Conservation (phyloP, 805 yeast species). For the Metschnikowia cubensis region DNA sequence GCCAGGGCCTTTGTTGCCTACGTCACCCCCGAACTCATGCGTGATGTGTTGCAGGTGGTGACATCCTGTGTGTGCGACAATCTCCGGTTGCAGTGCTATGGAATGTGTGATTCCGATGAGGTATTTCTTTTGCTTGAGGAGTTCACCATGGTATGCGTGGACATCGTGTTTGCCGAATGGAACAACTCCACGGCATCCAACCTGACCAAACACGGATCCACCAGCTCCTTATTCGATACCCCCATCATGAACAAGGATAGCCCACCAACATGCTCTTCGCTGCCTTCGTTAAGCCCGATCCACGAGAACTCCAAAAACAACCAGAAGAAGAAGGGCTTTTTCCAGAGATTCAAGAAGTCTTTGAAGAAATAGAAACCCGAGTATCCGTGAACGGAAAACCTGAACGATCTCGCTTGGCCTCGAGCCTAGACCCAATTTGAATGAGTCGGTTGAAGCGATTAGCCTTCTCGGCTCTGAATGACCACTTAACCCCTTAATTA, state of each 20-base stretch:
- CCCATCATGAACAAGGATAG: not conserved
- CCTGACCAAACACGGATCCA: not conserved
- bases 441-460: too few species aligned
- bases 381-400: too few species aligned
- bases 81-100: slow-evolving; percentile 12
- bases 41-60: slow-evolving; percentile 8
- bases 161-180: not conserved
- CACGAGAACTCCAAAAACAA: not conserved
- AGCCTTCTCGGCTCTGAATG: too few species aligned
- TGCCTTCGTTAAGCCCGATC: not conserved
- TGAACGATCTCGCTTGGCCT: too few species aligned
- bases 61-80: slow-evolving; percentile 9
- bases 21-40: slow-evolving; percentile 4
- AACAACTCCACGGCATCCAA: not conserved
- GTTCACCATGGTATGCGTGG: not conserved
- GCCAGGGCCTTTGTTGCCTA: slow-evolving; percentile 1
- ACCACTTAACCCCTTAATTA: too few species aligned
- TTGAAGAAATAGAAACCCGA: not conserved
- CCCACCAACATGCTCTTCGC: not conserved
- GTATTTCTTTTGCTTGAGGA: slow-evolving; percentile 1
- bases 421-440: too few species aligned
- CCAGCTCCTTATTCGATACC: not conserved
- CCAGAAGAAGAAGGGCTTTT: not conserved
- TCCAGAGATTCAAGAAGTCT: not conserved
- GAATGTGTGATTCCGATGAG: slow-evolving; percentile 7